Conservation (phyloP, 179 eudicot species). For the Camellia oleifera region DNA sequence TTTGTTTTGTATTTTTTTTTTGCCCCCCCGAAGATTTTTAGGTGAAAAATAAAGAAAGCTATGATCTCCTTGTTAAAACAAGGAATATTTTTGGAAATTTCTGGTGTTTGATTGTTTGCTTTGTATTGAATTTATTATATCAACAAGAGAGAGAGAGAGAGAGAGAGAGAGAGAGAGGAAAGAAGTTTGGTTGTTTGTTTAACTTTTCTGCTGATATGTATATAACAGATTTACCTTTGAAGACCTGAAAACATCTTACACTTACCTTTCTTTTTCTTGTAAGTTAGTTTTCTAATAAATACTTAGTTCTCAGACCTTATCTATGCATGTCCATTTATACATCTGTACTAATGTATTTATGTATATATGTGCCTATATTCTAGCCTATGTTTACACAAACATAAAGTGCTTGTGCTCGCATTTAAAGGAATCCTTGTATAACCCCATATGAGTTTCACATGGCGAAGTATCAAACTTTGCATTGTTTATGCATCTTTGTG, state of each 20-base stretch:
- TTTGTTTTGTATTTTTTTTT: neutral
- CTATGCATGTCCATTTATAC: neutral
- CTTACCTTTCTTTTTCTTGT: neutral
- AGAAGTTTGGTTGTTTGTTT: neutral
- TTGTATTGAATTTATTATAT: too few species aligned
- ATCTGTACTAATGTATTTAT: neutral
- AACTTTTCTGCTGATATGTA: conserved; percentile 1
- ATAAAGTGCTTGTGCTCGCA: neutral
- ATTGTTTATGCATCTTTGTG: neutral
- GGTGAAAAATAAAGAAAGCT: conserved; percentile 1
- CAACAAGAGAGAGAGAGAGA: too few species aligned
- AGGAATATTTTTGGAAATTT: neutral
- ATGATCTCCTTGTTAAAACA: neutral
- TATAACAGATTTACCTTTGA: neutral
- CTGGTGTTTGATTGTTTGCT: neutral
- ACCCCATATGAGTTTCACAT: neutral
- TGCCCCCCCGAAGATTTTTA: neutral
- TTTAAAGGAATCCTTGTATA: neutral
- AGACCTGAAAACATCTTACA: neutral
- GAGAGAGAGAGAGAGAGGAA: too few species aligned
- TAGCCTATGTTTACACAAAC: neutral
- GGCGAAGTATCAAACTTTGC: neutral
- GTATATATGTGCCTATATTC: neutral
- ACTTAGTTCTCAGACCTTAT: neutral
- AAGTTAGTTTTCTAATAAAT: neutral